Conservation (phyloP, 176 grass and related monocot species). For the Sorghum bicolor region DNA sequence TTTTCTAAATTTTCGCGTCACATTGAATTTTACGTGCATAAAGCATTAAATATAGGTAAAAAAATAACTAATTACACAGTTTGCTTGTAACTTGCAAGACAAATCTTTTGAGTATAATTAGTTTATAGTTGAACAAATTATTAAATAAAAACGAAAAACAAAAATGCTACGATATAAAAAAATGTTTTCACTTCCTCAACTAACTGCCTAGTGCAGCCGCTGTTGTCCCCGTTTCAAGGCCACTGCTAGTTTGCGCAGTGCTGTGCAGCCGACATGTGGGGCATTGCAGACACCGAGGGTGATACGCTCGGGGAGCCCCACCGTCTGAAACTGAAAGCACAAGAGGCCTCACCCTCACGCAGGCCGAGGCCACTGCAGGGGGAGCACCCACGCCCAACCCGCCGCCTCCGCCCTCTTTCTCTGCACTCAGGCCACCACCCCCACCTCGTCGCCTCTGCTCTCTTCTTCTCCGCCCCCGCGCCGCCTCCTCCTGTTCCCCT, state of each 20-base stretch:
- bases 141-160: too few relatives aligned
- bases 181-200: too few relatives aligned
- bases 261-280: neutral
- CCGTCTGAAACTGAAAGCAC: neutral
- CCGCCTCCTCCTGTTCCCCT: neutral
- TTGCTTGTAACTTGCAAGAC: too few relatives aligned
- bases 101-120: too few relatives aligned
- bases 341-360: too few relatives aligned
- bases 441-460: neutral
- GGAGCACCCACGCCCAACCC: neutral
- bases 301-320: neutral
- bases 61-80: too few relatives aligned
- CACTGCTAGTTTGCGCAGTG: neutral
- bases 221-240: neutral
- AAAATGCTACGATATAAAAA: too few relatives aligned
- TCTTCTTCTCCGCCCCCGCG: neutral
- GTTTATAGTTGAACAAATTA: too few relatives aligned
- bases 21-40: too few relatives aligned
- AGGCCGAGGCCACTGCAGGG: neutral
- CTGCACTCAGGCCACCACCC: too few relatives aligned
- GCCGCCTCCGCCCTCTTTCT: neutral
- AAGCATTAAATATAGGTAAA: too few relatives aligned
- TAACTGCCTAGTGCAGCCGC: neutral
- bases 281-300: neutral
- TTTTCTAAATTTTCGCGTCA: too few relatives aligned